Evolutionary conservation across 805 yeast species (phyloP).

Genomic region (Brettanomyces anomalus): DNA sequence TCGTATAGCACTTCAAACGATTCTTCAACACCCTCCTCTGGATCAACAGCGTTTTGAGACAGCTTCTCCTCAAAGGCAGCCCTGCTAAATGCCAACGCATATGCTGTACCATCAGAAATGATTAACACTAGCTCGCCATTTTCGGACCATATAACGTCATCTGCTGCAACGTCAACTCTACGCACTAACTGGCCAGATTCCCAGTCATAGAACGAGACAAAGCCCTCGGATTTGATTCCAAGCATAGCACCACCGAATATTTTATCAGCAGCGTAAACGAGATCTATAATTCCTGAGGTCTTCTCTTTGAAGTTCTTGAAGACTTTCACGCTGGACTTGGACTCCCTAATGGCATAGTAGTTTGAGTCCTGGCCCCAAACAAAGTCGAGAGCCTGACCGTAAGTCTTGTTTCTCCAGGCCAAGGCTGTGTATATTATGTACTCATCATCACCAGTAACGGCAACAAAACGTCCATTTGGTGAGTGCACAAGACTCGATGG

Average conservation of each 20-base stretch:
- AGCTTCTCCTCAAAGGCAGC: conserved; percentile 58
- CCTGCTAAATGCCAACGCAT: conserved; percentile 66
- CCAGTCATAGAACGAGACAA: conserved; percentile 91
- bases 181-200: conserved; percentile 76
- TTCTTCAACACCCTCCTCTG: conserved; percentile 84
- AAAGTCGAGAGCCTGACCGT: conserved; percentile 84
- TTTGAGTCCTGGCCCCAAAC: conserved; percentile 93
- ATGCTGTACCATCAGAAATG: conserved; percentile 61
- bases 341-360: conserved; percentile 74
- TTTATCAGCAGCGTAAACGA: conserved; percentile 67
- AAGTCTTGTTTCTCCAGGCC: conserved; percentile 96
- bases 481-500: conserved; percentile 85
- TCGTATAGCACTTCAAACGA: conserved; percentile 82
- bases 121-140: conserved; percentile 84
- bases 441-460: conserved; percentile 98
- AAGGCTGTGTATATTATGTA: conserved; percentile 91
- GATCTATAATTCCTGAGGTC: conserved; percentile 50
- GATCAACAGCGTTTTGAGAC: conserved; percentile 46
- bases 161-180: conserved; percentile 81
- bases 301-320: conserved; percentile 82
- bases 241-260: conserved; percentile 84
- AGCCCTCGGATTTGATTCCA: conserved; percentile 77
- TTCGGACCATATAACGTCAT: conserved; percentile 84
- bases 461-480: conserved; percentile 94
- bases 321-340: conserved; percentile 53